phyloP scores from a whole-genome alignment of 768 basidiomycete genomes.

The Lentinula detonsa region DNA sequence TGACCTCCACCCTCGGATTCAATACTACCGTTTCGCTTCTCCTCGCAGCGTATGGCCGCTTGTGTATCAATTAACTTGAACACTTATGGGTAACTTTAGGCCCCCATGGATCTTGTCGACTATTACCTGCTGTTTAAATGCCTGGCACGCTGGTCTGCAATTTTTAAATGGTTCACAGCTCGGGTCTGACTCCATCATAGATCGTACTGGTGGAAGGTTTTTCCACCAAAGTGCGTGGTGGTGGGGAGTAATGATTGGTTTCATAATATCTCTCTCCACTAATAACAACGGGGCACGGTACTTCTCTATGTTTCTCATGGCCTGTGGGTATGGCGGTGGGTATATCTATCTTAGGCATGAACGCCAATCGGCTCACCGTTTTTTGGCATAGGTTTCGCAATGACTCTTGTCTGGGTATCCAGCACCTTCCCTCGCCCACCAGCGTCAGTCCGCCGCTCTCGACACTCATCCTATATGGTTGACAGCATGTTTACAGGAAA shows the following conservation, averaged over 20 bases:
- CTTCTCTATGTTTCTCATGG: conserved; percentile 41
- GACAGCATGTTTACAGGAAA: conserved; percentile 22
- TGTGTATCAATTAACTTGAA: background rate
- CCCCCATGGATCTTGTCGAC: conserved; percentile 8
- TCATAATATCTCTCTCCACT: conserved; percentile 39
- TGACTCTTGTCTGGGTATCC: conserved; percentile 56
- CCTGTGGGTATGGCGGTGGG: conserved; percentile 34
- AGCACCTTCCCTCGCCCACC: conserved; percentile 58
- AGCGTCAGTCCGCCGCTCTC: conserved; percentile 24
- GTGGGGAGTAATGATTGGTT: conserved; percentile 39
- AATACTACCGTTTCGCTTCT: conserved; percentile 3
- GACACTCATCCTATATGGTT: background rate
- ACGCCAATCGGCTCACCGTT: background rate
- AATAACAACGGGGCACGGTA: conserved; percentile 33
- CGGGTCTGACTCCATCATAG: conserved; percentile 16
- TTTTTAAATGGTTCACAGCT: background rate
- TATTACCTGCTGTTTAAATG: conserved; percentile 2
- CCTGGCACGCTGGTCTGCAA: conserved; percentile 6
- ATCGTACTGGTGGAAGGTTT: conserved; percentile 39
- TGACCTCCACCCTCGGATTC: conserved; percentile 5
- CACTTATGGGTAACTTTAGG: background rate
- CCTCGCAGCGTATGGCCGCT: conserved; percentile 3
- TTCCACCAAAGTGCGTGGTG: conserved; percentile 33
- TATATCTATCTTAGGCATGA: background rate
- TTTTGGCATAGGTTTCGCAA: conserved; percentile 24